Evolutionary conservation across 2,329 filamentous ascomycete genomes (phyloP).

Genomic region (Fusarium tanahbumbuense): DNA sequence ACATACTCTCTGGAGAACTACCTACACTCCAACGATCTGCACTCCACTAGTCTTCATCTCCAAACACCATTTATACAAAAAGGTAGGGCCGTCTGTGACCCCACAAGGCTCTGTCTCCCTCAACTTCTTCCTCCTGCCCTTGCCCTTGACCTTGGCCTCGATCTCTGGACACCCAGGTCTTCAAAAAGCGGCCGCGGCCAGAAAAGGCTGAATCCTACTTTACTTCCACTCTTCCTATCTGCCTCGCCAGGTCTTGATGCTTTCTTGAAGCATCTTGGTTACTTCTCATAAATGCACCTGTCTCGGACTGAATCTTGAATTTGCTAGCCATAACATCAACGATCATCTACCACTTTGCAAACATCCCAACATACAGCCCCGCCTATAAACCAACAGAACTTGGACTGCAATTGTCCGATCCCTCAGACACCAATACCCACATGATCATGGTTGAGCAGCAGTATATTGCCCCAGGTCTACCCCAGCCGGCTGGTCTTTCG

Average conservation of each 20-base stretch:
- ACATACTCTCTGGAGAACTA: conserved; percentile 19
- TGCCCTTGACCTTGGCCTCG: conserved; percentile 31
- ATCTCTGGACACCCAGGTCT: conserved; percentile 37
- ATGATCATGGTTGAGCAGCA: conserved; percentile 54
- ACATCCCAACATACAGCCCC: conserved; percentile 29
- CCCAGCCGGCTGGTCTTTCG: conserved; percentile 49
- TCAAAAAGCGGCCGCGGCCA: conserved; percentile 47
- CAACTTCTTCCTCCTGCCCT: conserved; percentile 35
- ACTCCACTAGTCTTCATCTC: conserved; percentile 45
- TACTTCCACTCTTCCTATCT: conserved; percentile 37
- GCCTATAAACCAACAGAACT: conserved; percentile 33
- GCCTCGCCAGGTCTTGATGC: conserved; percentile 39
- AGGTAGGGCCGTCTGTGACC: conserved; percentile 40
- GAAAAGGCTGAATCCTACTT: conserved; percentile 46
- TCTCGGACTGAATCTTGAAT: conserved; percentile 37
- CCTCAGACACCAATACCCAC: conserved; percentile 32
- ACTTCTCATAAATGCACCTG: conserved; percentile 46
- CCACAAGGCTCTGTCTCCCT: conserved; percentile 46
- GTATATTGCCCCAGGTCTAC: conserved; percentile 50
- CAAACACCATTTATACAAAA: conserved; percentile 48
- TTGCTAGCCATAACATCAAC: conserved; percentile 33
- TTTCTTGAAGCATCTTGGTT: conserved; percentile 25
- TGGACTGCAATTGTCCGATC: conserved; percentile 43
- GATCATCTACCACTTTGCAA: conserved; percentile 26
- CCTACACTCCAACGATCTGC: conserved; percentile 42